A percentile compares a stretch with the other conserved stretches of the same genome.
These are phyloP conservation scores for Diaporthe helianthi DNA, from an alignment of 2,329 filamentous ascomycete genomes.

Conservation along the genomic window DNA sequence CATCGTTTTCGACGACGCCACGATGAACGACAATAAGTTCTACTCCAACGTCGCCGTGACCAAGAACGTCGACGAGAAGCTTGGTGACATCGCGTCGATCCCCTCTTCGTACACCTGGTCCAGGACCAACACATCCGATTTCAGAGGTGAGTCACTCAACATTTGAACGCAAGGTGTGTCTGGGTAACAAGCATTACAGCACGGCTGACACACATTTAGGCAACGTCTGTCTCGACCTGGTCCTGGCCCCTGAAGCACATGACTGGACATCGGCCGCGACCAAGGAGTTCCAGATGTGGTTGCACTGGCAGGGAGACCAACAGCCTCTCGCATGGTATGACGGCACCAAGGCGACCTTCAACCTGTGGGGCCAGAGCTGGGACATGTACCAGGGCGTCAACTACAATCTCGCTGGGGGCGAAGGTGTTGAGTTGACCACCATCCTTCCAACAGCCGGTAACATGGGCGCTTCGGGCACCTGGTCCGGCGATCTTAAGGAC, in stretches of 20 bases:
- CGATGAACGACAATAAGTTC: slow-evolving; percentile 28
- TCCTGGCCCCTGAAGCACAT: slow-evolving; percentile 13
- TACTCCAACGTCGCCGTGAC: slow-evolving; percentile 28
- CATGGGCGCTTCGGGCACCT: slow-evolving; percentile 16
- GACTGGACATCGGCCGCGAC: slow-evolving; percentile 26
- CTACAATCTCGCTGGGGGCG: slow-evolving; percentile 25
- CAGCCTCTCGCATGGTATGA: slow-evolving; percentile 28
- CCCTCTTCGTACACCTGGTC: slow-evolving; percentile 28
- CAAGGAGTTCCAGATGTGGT: slow-evolving; percentile 29
- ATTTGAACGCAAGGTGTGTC: not conserved
- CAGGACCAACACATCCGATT: slow-evolving; percentile 25
- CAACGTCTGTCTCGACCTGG: slow-evolving; percentile 22
- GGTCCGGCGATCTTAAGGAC: slow-evolving; percentile 29
- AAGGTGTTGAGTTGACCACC: slow-evolving; percentile 24
- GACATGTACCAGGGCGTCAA: slow-evolving; percentile 30
- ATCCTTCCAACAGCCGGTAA: slow-evolving; percentile 6
- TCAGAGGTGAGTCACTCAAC: slow-evolving; percentile 11
- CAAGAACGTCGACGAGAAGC: slow-evolving; percentile 18
- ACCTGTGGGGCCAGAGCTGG: slow-evolving; percentile 26
- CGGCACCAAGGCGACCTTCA: slow-evolving; percentile 27
- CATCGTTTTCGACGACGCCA: slow-evolving; percentile 23
- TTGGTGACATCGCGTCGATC: slow-evolving; percentile 20
- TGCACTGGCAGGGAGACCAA: slow-evolving; percentile 29
- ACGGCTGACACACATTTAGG: not conserved
- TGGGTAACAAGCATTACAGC: not conserved